Evolutionary conservation across 768 basidiomycete species (phyloP).

Genomic region (Lactarius sanguifluus): DNA sequence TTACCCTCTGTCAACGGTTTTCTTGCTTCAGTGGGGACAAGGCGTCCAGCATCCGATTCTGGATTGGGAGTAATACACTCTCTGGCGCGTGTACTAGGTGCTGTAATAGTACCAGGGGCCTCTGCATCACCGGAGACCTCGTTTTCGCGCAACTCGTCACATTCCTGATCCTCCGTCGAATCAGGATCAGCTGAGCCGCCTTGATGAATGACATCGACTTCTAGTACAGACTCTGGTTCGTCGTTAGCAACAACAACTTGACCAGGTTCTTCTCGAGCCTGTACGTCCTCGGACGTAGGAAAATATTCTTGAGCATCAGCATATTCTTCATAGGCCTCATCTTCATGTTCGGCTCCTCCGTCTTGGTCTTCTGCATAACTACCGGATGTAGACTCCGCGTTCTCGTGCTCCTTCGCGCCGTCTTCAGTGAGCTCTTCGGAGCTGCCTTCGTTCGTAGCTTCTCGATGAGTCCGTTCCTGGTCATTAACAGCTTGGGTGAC

Average conservation of each 20-base stretch:
- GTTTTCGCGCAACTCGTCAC: constrained; percentile 1
- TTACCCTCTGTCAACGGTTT: not conserved
- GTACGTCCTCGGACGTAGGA: constrained; percentile 5
- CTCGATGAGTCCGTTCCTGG: constrained; percentile 6
- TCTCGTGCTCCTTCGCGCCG: constrained; percentile 12
- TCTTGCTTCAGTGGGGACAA: constrained; percentile 1
- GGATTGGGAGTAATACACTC: not conserved
- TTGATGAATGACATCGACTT: constrained; percentile 12
- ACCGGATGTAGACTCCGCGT: not conserved
- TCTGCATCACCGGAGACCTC: constrained; percentile 13
- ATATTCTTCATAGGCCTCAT: constrained; percentile 18
- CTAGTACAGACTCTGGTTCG: constrained; percentile 18
- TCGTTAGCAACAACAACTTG: constrained; percentile 20
- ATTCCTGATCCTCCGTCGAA: constrained; percentile 10
- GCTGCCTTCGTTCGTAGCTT: not conserved
- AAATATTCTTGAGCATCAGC: constrained; percentile 19
- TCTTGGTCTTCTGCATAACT: constrained; percentile 13
- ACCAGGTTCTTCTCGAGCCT: constrained; percentile 16
- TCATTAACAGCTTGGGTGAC: constrained; percentile 3
- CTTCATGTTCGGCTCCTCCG: not conserved
- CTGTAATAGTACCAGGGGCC: not conserved
- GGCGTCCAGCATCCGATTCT: not conserved
- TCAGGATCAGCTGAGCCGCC: constrained; percentile 12
- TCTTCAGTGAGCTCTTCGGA: constrained; percentile 5
- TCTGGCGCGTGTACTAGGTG: not conserved